phyloP scores from a whole-genome alignment of 176 grass and related monocot species.

The Tuctoria greenei region DNA sequence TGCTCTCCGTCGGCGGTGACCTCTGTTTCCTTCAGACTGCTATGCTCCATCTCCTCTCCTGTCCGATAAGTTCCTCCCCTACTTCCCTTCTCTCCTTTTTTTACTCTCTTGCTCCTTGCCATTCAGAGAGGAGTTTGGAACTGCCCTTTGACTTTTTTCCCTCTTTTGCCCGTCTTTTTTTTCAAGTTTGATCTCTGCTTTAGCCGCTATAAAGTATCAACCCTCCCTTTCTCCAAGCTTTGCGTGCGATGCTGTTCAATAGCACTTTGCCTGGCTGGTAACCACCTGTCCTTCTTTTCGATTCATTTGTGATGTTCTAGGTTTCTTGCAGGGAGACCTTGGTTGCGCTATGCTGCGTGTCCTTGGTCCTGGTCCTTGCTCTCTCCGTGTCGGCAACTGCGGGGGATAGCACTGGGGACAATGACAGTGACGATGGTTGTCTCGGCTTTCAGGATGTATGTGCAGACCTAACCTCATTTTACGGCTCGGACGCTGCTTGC shows the following conservation, averaged over 20 bases:
- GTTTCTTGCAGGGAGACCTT: conserved; percentile 39
- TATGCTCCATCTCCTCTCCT: conserved; percentile 7
- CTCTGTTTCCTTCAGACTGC: background rate
- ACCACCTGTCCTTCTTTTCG: conserved; percentile 34
- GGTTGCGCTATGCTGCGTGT: conserved; percentile 35
- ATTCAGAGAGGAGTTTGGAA: conserved; percentile 22
- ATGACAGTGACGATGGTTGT: conserved; percentile 32
- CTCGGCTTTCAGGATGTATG: conserved; percentile 56
- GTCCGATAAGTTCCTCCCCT: conserved; percentile 25
- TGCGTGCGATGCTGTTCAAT: conserved; percentile 15
- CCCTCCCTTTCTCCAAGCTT: background rate
- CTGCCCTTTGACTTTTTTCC: background rate
- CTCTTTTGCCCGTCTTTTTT: background rate
- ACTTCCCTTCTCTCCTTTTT: conserved; percentile 5
- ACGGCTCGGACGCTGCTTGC: conserved; percentile 40
- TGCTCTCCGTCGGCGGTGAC: conserved; percentile 17
- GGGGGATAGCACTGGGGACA: conserved; percentile 27
- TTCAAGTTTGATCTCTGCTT: conserved; percentile 32
- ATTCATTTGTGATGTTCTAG: conserved; percentile 12
- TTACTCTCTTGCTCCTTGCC: conserved; percentile 2
- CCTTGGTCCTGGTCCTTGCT: conserved; percentile 20
- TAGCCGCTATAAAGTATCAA: background rate
- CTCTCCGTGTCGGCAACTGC: conserved; percentile 27
- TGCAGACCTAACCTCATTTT: conserved; percentile 42
- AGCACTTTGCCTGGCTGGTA: conserved; percentile 25